Conservation (phyloP, 2,329 filamentous ascomycete species). For the Thelonectria discophora region DNA sequence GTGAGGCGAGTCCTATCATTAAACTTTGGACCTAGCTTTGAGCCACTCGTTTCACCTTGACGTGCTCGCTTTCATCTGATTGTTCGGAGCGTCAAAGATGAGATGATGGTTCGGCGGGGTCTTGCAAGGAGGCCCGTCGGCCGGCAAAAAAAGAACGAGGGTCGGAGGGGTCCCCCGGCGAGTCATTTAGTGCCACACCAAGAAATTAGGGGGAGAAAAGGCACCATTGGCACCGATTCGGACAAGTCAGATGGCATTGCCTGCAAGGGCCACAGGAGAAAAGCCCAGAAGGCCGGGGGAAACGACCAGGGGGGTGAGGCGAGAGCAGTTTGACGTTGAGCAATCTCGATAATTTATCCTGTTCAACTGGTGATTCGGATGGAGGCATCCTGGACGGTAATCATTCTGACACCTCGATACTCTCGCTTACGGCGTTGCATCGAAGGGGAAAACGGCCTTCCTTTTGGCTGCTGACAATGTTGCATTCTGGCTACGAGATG, state of each 20-base stretch:
- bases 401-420: constrained; percentile 4
- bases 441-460: too few species aligned
- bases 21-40: not conserved
- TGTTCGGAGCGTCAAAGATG: not conserved
- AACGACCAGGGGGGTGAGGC: not conserved
- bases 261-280: too few species aligned
- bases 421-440: constrained; percentile 1
- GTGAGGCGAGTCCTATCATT: constrained; percentile 3
- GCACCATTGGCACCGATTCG: not conserved
- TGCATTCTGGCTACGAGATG: not conserved
- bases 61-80: not conserved
- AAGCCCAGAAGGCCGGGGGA: too few species aligned
- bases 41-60: constrained; percentile 18
- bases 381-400: not conserved
- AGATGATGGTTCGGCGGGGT: not conserved
- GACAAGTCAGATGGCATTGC: not conserved
- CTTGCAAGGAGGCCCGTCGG: not conserved
- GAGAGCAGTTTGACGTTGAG: not conserved
- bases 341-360: constrained; percentile 1
- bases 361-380: not conserved
- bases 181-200: not conserved
- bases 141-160: not conserved
- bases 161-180: too few species aligned
- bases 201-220: not conserved
- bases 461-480: not conserved